A percentile compares a stretch with the other conserved stretches of the same genome.
These are phyloP conservation scores for Ilex paraguariensis DNA, from an alignment of 305 asterid genomes.

Conservation along the genomic window DNA sequence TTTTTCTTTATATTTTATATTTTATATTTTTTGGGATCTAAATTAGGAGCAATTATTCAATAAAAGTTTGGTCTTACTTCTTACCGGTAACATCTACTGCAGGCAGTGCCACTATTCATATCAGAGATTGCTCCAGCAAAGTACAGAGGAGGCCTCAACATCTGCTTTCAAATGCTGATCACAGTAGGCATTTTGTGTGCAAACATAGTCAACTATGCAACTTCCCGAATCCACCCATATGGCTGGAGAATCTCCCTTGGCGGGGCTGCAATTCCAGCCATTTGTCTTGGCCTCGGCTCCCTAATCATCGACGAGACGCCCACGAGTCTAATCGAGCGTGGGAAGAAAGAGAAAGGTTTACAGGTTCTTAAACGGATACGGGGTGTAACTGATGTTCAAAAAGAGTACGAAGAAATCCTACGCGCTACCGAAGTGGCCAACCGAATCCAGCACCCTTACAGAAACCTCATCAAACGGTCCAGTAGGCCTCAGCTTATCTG, in stretches of 20 bases:
- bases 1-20: neutral
- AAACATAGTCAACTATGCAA: conserved; percentile 17
- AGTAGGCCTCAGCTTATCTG: conserved; percentile 36
- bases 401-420: conserved; percentile 19
- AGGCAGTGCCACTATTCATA: conserved; percentile 30
- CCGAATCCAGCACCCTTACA: conserved; percentile 20
- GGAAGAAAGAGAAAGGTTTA: conserved; percentile 20
- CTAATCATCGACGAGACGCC: conserved; percentile 31
- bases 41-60: neutral
- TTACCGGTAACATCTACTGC: neutral
- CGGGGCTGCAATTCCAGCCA: conserved; percentile 34
- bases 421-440: conserved; percentile 17
- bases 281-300: conserved; percentile 30
- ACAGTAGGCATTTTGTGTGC: conserved; percentile 26
- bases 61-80: too few relatives aligned
- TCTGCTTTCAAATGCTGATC: conserved; percentile 25
- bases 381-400: conserved; percentile 20
- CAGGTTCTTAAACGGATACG: conserved; percentile 20
- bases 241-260: conserved; percentile 32
- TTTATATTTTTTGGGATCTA: neutral
- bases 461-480: conserved; percentile 16
- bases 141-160: conserved; percentile 26
- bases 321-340: conserved; percentile 32
- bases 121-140: conserved; percentile 31
- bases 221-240: conserved; percentile 14